Evolutionary conservation across 805 yeast genomes (phyloP).

Genomic region (Kodamaea sagamina): DNA sequence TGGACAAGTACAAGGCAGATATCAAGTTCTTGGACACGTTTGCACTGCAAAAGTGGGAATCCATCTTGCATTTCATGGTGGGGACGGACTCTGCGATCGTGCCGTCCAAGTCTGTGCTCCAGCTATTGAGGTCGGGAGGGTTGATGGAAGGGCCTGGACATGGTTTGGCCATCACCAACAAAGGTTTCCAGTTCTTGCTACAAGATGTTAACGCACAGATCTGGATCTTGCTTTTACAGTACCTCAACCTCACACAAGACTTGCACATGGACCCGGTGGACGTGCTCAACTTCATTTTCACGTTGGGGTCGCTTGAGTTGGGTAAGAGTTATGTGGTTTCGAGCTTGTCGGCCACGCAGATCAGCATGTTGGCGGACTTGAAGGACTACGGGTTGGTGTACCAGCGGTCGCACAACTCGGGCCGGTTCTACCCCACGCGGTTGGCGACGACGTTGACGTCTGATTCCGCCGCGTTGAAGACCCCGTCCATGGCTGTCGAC

Average conservation of each 20-base stretch:
- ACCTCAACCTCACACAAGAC: slow-evolving; percentile 79
- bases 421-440: slow-evolving; percentile 85
- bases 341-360: slow-evolving; percentile 75
- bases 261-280: slow-evolving; percentile 95
- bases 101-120: slow-evolving; percentile 82
- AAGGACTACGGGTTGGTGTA: slow-evolving; percentile 90
- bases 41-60: slow-evolving; percentile 90
- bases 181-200: slow-evolving; percentile 89
- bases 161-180: slow-evolving; percentile 72
- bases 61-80: slow-evolving; percentile 95
- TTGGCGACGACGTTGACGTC: slow-evolving; percentile 88
- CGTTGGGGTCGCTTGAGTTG: slow-evolving; percentile 87
- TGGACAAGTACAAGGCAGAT: slow-evolving; percentile 58
- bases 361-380: slow-evolving; percentile 83
- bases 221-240: slow-evolving; percentile 89
- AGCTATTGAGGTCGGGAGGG: slow-evolving; percentile 75
- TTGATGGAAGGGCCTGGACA: slow-evolving; percentile 70
- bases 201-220: slow-evolving; percentile 94
- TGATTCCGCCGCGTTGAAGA: slow-evolving; percentile 67
- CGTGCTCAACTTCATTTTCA: slow-evolving; percentile 87
- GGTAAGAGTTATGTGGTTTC: slow-evolving; percentile 81
- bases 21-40: slow-evolving; percentile 72
- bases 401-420: slow-evolving; percentile 52
- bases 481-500: slow-evolving; percentile 76
- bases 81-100: slow-evolving; percentile 73